These are phyloP conservation scores for Trametes sp. DNA, from an alignment of 1,284 basidiomycete genomes.

Conservation along the genomic window DNA sequence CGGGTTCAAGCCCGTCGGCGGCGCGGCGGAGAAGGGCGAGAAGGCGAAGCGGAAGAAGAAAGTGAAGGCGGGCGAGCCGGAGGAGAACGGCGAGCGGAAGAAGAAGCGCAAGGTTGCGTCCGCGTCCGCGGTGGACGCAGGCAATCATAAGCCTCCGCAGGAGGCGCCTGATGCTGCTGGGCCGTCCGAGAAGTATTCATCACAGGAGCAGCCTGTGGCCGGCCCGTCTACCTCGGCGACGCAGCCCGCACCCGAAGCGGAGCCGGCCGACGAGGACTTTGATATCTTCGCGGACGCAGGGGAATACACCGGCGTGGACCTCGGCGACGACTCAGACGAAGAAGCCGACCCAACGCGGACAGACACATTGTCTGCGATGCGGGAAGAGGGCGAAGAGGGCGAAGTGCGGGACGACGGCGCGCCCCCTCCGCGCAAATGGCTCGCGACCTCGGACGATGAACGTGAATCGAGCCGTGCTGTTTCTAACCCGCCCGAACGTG, in stretches of 20 bases:
- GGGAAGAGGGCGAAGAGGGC: constrained; percentile 21
- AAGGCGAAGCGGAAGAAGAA: constrained; percentile 45
- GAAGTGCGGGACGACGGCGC: constrained; percentile 18
- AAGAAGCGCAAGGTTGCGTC: constrained; percentile 47
- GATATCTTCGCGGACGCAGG: constrained; percentile 89
- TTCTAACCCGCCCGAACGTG: constrained; percentile 11
- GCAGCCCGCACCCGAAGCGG: constrained; percentile 42
- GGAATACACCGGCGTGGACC: constrained; percentile 78
- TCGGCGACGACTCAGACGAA: constrained; percentile 62
- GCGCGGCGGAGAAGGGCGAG: constrained; percentile 35
- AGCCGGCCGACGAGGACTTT: constrained; percentile 58
- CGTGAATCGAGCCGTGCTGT: constrained; percentile 13
- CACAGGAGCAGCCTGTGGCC: constrained; percentile 18
- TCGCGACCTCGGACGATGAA: constrained; percentile 34
- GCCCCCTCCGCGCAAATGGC: constrained; percentile 28
- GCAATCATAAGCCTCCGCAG: too few relatives aligned
- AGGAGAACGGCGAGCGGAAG: constrained; percentile 42
- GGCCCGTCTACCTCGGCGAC: constrained; percentile 31
- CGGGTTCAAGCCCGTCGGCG: constrained; percentile 71
- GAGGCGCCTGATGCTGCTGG: constrained; percentile 43
- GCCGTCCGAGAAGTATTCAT: constrained; percentile 51
- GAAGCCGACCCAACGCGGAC: constrained; percentile 4
- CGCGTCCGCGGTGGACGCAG: constrained; percentile 45
- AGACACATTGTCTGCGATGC: background rate
- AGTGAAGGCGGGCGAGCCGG: constrained; percentile 39